phyloP scores from a whole-genome alignment of 192 early-diverging fungal species.

The Gaertneriomyces sp. region DNA sequence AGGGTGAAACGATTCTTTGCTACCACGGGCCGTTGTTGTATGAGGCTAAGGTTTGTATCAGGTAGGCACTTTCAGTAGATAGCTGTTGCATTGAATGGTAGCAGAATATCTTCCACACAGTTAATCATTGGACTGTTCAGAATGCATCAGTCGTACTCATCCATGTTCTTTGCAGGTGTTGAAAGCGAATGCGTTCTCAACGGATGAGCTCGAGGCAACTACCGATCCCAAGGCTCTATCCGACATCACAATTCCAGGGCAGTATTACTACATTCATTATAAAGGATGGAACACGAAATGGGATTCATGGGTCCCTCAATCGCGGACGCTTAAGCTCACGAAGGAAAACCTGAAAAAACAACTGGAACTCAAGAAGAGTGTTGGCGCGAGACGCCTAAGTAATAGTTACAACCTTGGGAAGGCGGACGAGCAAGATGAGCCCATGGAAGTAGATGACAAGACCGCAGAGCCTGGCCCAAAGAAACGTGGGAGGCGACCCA shows the following conservation, averaged over 20 bases:
- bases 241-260: conserved; percentile 39
- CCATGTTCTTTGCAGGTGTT: conserved; percentile 38
- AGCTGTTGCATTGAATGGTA: too few relatives aligned
- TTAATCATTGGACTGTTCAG: too few relatives aligned
- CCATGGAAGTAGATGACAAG: too few relatives aligned
- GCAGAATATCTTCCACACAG: too few relatives aligned
- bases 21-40: conserved; percentile 95
- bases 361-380: conserved; percentile 59
- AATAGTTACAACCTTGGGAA: conserved; percentile 8
- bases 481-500: too few relatives aligned
- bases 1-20: conserved; percentile 86
- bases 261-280: conserved; percentile 95
- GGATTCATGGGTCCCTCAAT: conserved; percentile 97
- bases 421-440: too few relatives aligned
- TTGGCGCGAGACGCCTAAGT: conserved; percentile 14
- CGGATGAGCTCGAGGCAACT: too few relatives aligned
- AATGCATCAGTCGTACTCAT: too few relatives aligned
- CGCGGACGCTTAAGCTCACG: conserved; percentile 73
- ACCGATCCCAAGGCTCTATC: too few relatives aligned
- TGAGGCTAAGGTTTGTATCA: conserved; percentile 81
- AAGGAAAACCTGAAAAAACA: conserved; percentile 83
- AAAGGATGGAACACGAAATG: conserved; percentile 98
- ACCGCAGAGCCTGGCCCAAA: too few relatives aligned
- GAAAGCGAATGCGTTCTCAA: conserved; percentile 46
- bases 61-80: too few relatives aligned